A percentile compares a stretch with the other conserved stretches of the same genome.
Evolutionary conservation across 2,329 filamentous ascomycete genomes (phyloP).

Genomic region (Chaetomiaceae sp.): DNA sequence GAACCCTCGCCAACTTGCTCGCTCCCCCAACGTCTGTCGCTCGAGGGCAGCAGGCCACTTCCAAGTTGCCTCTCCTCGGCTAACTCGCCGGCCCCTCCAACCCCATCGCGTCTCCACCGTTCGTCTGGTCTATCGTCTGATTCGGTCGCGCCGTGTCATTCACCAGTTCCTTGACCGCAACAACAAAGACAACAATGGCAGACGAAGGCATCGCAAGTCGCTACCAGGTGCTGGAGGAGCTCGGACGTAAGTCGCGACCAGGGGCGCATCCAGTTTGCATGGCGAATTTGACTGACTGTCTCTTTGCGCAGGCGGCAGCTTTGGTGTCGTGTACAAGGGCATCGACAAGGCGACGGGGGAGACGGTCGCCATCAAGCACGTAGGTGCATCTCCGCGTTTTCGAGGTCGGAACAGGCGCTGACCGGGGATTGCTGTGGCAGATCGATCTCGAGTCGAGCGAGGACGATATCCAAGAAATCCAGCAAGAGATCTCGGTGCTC

Average conservation of each 20-base stretch:
- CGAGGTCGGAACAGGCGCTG: background rate
- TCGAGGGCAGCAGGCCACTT: background rate
- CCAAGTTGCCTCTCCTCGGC: background rate
- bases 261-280: background rate
- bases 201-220: slow-evolving; percentile 70
- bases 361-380: slow-evolving; percentile 94
- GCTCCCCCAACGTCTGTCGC: background rate
- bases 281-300: slow-evolving; percentile 8
- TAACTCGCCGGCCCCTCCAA: background rate
- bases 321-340: slow-evolving; percentile 94
- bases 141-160: background rate
- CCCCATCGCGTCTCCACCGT: slow-evolving; percentile 7
- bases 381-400: slow-evolving; percentile 42
- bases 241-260: slow-evolving; percentile 68
- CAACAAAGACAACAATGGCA: slow-evolving; percentile 39
- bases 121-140: slow-evolving; percentile 1
- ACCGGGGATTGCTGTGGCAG: slow-evolving; percentile 44
- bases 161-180: background rate
- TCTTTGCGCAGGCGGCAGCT: slow-evolving; percentile 69
- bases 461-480: slow-evolving; percentile 97
- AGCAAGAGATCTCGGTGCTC: slow-evolving; percentile 92
- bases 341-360: slow-evolving; percentile 88
- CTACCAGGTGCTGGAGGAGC: slow-evolving; percentile 93
- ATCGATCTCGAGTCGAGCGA: slow-evolving; percentile 98
- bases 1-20: slow-evolving; percentile 7